Evolutionary conservation across 805 yeast species (phyloP), one percentile per base, ranked within the genome.

Genomic region (Saccharomycopsis sp.): DNA sequence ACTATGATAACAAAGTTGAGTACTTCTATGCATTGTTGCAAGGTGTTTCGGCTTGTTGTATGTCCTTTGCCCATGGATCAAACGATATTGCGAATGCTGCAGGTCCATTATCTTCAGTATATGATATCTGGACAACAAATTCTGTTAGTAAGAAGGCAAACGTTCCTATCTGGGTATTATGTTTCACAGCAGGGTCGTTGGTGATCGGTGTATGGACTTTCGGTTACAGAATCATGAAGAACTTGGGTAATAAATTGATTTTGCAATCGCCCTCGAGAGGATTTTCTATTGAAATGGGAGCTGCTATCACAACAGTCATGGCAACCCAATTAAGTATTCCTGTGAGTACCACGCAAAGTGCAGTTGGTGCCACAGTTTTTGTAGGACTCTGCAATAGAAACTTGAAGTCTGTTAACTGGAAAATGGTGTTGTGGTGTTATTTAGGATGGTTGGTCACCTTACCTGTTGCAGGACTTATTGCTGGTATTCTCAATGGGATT

Each of bases 61-160:
- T 86, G 86, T 86, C 92, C 1, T 85, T 87, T 70, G 89, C 92
- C 3, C 93, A 86, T 67, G 93, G 93, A 58, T 85, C 93, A 47
- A 86, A 86, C 67, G 93, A 86, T 72, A 85, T 87, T 62, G 79
- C 90, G 54, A 86, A 86, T 65, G 91, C 93, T 44, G 80, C 87
- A 35, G 92, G 90, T 64, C 92, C 93, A 38, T 75, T 85, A 64
- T 73, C 90, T 52, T 78, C 90, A 14, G 79, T 86, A 22, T 86
- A 83, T 69, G 70, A 76, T 50, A 75, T 83, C 24, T 86, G 91
- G 90, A 69, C 69, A 22, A 70, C 81, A 41, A 81, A 83, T 64
- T 67, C 72, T 2, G 73, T 75, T 54, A 62, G 66, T 3, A 19
- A 62, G 1, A 81, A 83, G 66, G 69, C 85, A 42, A 81, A 78